Conservation (phyloP, 75 land plant genomes). For the Azolla pinnata region DNA sequence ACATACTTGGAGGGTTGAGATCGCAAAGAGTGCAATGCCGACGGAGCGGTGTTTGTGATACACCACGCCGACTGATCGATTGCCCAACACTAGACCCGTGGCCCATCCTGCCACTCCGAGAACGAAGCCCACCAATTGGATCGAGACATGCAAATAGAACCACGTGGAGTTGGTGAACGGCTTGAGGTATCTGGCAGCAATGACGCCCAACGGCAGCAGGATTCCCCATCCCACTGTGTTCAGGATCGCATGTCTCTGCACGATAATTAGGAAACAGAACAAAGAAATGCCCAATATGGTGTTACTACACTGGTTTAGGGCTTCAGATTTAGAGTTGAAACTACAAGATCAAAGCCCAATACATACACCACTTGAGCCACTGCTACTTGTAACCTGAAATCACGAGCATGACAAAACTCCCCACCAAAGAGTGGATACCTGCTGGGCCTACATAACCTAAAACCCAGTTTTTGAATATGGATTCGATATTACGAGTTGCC, state of each 20-base stretch:
- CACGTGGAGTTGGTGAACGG: slow-evolving; percentile 49
- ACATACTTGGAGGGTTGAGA: slow-evolving; percentile 1
- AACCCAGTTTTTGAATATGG: no score
- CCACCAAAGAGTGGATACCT: no score
- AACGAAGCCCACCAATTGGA: slow-evolving; percentile 38
- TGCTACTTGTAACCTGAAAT: no score
- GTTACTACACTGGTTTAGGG: no score
- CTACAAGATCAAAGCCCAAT: no score
- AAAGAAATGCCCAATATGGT: no score
- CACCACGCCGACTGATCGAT: slow-evolving; percentile 31
- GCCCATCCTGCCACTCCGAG: slow-evolving; percentile 60
- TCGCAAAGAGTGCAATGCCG: neutral
- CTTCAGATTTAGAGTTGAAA: no score
- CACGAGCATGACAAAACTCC: no score
- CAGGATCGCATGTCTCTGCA: slow-evolving; percentile 36
- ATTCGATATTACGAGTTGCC: no score
- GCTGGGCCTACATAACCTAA: no score
- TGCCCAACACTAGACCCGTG: slow-evolving; percentile 46
- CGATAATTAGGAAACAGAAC: neutral
- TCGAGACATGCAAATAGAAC: slow-evolving; percentile 61
- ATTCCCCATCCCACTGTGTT: slow-evolving; percentile 72
- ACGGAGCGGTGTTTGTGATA: neutral
- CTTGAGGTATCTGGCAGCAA: slow-evolving; percentile 54
- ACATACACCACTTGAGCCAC: no score
- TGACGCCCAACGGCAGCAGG: slow-evolving; percentile 51